These are phyloP conservation scores for Lojkania enalia DNA, from an alignment of 2,329 filamentous ascomycete genomes.

Conservation along the genomic window DNA sequence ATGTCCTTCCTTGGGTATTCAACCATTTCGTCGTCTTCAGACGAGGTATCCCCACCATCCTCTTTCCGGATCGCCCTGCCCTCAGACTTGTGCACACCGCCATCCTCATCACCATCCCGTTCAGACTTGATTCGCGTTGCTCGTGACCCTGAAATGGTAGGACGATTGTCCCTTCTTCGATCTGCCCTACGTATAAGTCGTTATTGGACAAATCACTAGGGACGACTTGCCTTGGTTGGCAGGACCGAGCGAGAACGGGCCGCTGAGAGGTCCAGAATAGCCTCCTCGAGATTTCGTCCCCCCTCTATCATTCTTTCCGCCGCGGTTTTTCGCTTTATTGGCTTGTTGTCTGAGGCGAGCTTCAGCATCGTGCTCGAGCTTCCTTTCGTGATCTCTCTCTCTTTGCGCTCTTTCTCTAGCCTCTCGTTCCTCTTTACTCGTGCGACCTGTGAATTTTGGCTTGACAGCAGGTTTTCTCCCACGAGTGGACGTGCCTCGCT, in stretches of 20 bases:
- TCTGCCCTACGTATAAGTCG: background rate
- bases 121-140: slow-evolving; percentile 32
- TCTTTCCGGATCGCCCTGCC: slow-evolving; percentile 27
- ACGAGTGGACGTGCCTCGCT: no score
- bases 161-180: background rate
- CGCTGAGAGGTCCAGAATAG: slow-evolving; percentile 47
- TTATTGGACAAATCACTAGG: background rate
- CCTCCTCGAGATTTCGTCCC: slow-evolving; percentile 46
- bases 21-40: slow-evolving; percentile 51
- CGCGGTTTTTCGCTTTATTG: slow-evolving; percentile 24
- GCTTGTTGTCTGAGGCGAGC: slow-evolving; percentile 18
- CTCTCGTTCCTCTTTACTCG: slow-evolving; percentile 51
- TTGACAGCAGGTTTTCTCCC: slow-evolving; percentile 34
- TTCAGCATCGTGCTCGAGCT: slow-evolving; percentile 38
- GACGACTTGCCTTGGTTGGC: slow-evolving; percentile 23
- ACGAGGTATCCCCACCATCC: slow-evolving; percentile 50
- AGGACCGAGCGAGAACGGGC: slow-evolving; percentile 46
- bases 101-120: background rate
- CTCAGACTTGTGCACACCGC: slow-evolving; percentile 11
- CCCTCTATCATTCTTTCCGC: slow-evolving; percentile 28
- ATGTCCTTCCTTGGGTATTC: slow-evolving; percentile 55
- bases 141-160: slow-evolving; percentile 31
- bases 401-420: slow-evolving; percentile 46
- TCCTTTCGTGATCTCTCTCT: slow-evolving; percentile 44
- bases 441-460: slow-evolving; percentile 49